phyloP scores from a whole-genome alignment of 345 rosid genomes.

The Erodium maritimum region DNA sequence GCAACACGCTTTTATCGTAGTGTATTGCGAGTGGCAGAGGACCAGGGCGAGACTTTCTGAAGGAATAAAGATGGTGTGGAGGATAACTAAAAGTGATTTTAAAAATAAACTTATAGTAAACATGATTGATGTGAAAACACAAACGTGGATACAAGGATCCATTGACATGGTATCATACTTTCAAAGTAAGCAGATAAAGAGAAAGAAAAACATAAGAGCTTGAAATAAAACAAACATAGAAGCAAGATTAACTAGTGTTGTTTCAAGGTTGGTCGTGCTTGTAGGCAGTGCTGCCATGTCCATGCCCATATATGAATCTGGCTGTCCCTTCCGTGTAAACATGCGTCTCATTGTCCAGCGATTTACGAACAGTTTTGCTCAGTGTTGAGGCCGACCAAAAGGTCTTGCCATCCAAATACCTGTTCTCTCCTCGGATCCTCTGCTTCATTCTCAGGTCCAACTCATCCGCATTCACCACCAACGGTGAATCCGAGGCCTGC shows the following conservation, averaged over 20 bases:
- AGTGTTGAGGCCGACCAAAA: constrained; percentile 36
- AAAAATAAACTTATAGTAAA: too few species aligned
- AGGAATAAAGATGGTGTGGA: too few species aligned
- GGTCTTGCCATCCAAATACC: constrained; percentile 43
- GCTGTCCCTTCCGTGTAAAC: constrained; percentile 52
- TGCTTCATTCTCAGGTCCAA: constrained; percentile 35
- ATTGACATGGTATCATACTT: too few species aligned
- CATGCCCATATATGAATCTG: constrained; percentile 54
- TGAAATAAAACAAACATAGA: background rate
- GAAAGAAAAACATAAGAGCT: background rate
- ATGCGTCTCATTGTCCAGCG: constrained; percentile 53
- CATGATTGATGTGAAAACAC: too few species aligned
- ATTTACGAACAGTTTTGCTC: constrained; percentile 42
- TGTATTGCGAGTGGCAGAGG: too few species aligned
- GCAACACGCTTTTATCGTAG: too few species aligned
- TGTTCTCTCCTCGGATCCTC: constrained; percentile 39
- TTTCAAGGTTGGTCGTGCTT: constrained; percentile 22
- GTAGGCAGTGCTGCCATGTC: constrained; percentile 25
- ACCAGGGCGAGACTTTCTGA: too few species aligned
- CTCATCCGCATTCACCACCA: constrained; percentile 29
- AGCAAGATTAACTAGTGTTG: background rate
- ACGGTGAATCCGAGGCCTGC: constrained; percentile 49
- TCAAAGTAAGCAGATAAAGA: background rate
- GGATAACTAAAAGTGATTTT: too few species aligned
- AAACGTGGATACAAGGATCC: too few species aligned